Conservation (phyloP, 371 early-diverging fungal species). For the Syncephalis fuscata region DNA sequence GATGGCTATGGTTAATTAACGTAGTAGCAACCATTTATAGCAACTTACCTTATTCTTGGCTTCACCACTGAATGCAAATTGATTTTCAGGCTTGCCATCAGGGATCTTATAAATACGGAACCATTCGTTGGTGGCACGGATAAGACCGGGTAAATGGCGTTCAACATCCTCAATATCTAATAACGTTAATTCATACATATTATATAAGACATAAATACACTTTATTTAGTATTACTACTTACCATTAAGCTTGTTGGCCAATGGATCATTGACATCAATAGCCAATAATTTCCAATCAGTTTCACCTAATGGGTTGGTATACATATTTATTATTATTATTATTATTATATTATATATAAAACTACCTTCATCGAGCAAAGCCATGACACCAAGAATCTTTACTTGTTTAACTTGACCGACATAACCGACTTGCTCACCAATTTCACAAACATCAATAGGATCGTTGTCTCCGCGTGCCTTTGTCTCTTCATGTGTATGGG, state of each 20-base stretch:
- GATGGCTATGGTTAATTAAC: background rate
- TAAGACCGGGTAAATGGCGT: slow-evolving; percentile 81
- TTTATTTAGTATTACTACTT: slow-evolving; percentile 8
- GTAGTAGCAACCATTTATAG: background rate
- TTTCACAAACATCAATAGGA: slow-evolving; percentile 97
- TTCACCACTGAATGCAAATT: slow-evolving; percentile 92
- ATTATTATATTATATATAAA: background rate
- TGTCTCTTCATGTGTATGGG: slow-evolving; percentile 65
- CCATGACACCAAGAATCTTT: slow-evolving; percentile 95
- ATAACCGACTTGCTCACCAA: slow-evolving; percentile 79
- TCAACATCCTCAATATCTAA: slow-evolving; percentile 89
- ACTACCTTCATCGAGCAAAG: slow-evolving; percentile 86
- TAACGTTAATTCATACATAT: background rate
- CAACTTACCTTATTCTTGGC: slow-evolving; percentile 46
- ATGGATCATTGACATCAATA: slow-evolving; percentile 90
- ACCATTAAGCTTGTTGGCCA: slow-evolving; percentile 76
- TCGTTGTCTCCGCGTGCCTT: slow-evolving; percentile 93
- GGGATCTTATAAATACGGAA: slow-evolving; percentile 99
- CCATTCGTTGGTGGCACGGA: slow-evolving; percentile 94
- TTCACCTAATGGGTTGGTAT: slow-evolving; percentile 39
- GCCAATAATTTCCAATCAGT: slow-evolving; percentile 99
- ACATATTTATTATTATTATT: no score
- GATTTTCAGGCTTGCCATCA: slow-evolving; percentile 97
- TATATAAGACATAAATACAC: background rate
- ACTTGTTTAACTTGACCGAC: slow-evolving; percentile 96